Base-by-base conservation (phyloP, 345 rosid genomes). In the Euphorbia tirucalli region DNA sequence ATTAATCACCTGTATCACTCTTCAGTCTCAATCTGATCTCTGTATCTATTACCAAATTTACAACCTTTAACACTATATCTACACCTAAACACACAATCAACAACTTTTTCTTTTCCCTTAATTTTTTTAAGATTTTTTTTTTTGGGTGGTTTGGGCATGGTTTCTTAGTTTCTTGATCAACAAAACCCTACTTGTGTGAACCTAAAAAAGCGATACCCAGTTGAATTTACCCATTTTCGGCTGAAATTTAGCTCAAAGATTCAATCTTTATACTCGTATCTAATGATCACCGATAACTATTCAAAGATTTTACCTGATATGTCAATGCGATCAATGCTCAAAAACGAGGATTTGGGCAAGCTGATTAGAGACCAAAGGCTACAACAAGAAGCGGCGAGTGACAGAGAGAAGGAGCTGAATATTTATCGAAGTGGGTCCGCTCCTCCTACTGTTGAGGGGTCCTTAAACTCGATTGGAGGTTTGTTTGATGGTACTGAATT, bases 371-470 rank as follows among this genome's bases (percentile, higher is more conserved):
- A 87, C 70, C 85, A 83, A 74, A 80, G 81, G 69, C 70, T 72
- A 31, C 84, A 80, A 60, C 78, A 80, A 61, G 70, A 71, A 59
- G 68, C 84, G 50, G 66, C 71, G 16, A 67, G 78, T 84, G 94
- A 90, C 77, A 82, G 85, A 50, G 97, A 93, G 78, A 73, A 85
- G 41, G 97, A 90, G 61, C 88, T 86, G 70, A 85, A 78, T 69
- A 76, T 90, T 66, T 87, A 79, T 73, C 71, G 98, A 76, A 91
- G 97, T 77, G 98, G 97, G 75, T 93, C 98, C 18, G 97, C 98
- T 15, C 98, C 98, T 0, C 98, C 98, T 16, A 89, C 96, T 1
- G 91, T 93, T 19, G 97, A 93, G 69, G 98, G 98, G 24, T 85
- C 98, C 39, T 68, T 86, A 65, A 83, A 56, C 74, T 89, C 98